Evolutionary conservation across 2,329 filamentous ascomycete species (phyloP).

Genomic region (Nothophoma quercina): DNA sequence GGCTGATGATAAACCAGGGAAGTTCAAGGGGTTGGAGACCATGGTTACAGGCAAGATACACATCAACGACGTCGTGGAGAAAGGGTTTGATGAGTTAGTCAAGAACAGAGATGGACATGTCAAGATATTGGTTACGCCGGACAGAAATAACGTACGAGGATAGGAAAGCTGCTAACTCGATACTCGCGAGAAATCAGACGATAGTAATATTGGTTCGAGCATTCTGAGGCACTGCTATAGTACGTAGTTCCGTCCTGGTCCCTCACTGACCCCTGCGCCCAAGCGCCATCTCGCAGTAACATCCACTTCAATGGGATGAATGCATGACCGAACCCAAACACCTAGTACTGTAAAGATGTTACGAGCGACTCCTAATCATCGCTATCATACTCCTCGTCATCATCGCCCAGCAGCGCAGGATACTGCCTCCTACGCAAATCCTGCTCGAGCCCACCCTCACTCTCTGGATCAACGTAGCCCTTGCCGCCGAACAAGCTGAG

Average conservation of each 20-base stretch:
- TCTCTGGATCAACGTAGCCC: slow-evolving; percentile 87
- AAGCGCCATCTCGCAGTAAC: too few relatives aligned
- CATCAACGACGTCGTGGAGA: slow-evolving; percentile 41
- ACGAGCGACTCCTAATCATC: slow-evolving; percentile 36
- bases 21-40: slow-evolving; percentile 40
- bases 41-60: slow-evolving; percentile 46
- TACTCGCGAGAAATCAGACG: too few relatives aligned
- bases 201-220: too few relatives aligned
- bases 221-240: too few relatives aligned
- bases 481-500: slow-evolving; percentile 83
- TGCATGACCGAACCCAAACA: too few relatives aligned
- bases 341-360: too few relatives aligned
- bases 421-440: slow-evolving; percentile 83
- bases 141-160: too few relatives aligned
- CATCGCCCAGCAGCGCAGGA: slow-evolving; percentile 69
- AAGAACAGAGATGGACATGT: slow-evolving; percentile 46
- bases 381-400: slow-evolving; percentile 76
- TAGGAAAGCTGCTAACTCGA: not conserved
- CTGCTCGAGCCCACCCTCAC: slow-evolving; percentile 86
- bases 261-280: too few relatives aligned
- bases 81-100: slow-evolving; percentile 44
- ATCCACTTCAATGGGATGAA: too few relatives aligned
- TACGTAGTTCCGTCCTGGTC: too few relatives aligned
- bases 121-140: slow-evolving; percentile 47
- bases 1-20: slow-evolving; percentile 27